Evolutionary conservation across 1,284 basidiomycete genomes (phyloP), one percentile per base, ranked within the genome.

Genomic region (Nidula niveotomentosa): DNA sequence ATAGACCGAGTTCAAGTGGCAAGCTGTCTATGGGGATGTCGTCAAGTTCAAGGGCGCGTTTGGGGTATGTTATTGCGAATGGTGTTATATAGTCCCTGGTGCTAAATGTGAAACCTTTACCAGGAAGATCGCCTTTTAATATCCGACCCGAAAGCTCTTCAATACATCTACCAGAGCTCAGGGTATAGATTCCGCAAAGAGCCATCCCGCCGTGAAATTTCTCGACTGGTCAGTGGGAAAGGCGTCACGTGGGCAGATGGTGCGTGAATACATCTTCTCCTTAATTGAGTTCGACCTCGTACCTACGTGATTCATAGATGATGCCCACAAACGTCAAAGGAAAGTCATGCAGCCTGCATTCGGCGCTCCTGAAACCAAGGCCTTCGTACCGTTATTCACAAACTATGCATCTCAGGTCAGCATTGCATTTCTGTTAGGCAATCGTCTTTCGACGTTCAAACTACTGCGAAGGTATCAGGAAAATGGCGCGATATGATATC

Each of bases 281-380:
- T n/a, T 15, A 13, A 18, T 34, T 45, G 36, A 43, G 33, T 35
- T 45, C 34, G 44, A 46, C 23, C 9, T 41, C 30, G 18, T 49
- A 17, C 8, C 23, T 51, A 9, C 48, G 36, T 8, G n/a, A n/a
- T 39, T 44, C 34, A 52, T 53, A 80, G 78, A 74, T 18, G 69
- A 73, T 33, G 68, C 67, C 17, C 78, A 79, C 59, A 75, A 72
- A 56, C 68, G 76, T 35, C 76, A 79, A 53, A 60, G 77, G 48
- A 79, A 76, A 58, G 74, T 74, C 35, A 76, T 80, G 71, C 64
- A 75, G 35, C 76, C 76, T 5, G 76, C 76, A 7, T 79, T 79
- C 55, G 76, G 76, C 47, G 63, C 67, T 67, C 57, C 58, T 34
- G 58, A 60, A 41, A 53, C 51, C 15, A 58, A 56, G 33, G 48